Conservation (phyloP, 2,329 filamentous ascomycete genomes). For the Elsinoe perseae region DNA sequence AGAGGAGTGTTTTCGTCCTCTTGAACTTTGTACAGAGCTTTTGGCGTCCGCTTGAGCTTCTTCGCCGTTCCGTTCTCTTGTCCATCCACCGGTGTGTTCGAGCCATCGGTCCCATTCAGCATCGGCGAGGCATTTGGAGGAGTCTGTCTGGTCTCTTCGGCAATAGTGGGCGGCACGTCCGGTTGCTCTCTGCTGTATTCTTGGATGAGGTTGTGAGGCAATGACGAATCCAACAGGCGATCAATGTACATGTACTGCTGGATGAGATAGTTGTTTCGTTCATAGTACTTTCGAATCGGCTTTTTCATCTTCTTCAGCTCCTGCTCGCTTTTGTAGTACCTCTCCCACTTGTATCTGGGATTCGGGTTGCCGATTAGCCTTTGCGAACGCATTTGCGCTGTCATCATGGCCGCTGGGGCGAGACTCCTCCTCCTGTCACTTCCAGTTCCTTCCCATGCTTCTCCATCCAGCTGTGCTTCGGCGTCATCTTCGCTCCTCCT, state of each 20-base stretch:
- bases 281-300: slow-evolving; percentile 75
- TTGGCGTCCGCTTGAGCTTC: slow-evolving; percentile 69
- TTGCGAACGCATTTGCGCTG: slow-evolving; percentile 69
- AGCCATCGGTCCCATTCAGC: slow-evolving; percentile 12
- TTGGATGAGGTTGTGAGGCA: slow-evolving; percentile 86
- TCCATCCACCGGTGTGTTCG: slow-evolving; percentile 14
- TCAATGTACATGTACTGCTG: slow-evolving; percentile 94
- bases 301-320: slow-evolving; percentile 66
- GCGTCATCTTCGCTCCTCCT: slow-evolving; percentile 10
- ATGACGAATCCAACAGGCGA: slow-evolving; percentile 76
- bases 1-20: slow-evolving; percentile 53
- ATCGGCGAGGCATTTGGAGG: slow-evolving; percentile 24
- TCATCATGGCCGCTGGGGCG: slow-evolving; percentile 38
- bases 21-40: slow-evolving; percentile 70
- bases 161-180: slow-evolving; percentile 64
- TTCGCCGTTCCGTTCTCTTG: slow-evolving; percentile 19
- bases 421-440: slow-evolving; percentile 36
- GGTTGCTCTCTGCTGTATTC: slow-evolving; percentile 60
- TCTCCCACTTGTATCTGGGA: slow-evolving; percentile 74
- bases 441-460: background rate
- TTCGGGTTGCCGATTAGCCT: slow-evolving; percentile 83
- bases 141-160: slow-evolving; percentile 52
- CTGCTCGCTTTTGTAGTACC: slow-evolving; percentile 75
- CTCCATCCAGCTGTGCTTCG: slow-evolving; percentile 2
- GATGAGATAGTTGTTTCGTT: slow-evolving; percentile 79